A percentile compares a stretch with the other conserved stretches of the same genome.
These are phyloP conservation scores for Stromatinia cepivora DNA, from an alignment of 2,329 filamentous ascomycete genomes.

Conservation along the genomic window DNA sequence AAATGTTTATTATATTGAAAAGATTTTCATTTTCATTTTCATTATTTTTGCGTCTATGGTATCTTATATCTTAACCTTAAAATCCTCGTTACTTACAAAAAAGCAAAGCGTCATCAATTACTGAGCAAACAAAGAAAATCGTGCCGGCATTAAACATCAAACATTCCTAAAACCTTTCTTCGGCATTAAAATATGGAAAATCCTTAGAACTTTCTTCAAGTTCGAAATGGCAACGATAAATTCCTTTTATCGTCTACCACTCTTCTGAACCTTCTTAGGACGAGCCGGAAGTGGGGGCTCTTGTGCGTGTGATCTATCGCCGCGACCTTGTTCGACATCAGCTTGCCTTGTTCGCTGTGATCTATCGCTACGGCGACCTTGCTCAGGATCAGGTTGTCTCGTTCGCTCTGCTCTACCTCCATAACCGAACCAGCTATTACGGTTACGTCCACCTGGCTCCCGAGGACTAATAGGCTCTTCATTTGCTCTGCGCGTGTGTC, in stretches of 20 bases:
- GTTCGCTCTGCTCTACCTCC: slow-evolving; percentile 38
- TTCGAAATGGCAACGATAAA: not conserved
- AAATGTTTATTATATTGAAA: not conserved
- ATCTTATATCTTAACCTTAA: slow-evolving; percentile 6
- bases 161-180: not conserved
- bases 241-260: slow-evolving; percentile 12
- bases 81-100: slow-evolving; percentile 12
- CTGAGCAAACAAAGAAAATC: slow-evolving; percentile 20
- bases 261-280: slow-evolving; percentile 20
- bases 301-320: not conserved
- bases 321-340: slow-evolving; percentile 36
- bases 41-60: slow-evolving; percentile 17
- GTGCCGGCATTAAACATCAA: slow-evolving; percentile 3
- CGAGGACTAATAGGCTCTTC: slow-evolving; percentile 26
- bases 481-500: slow-evolving; percentile 31
- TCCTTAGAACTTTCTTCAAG: not conserved
- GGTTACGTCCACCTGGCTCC: slow-evolving; percentile 21
- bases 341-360: slow-evolving; percentile 38
- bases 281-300: slow-evolving; percentile 13
- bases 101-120: slow-evolving; percentile 15
- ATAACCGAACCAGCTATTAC: slow-evolving; percentile 40
- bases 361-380: slow-evolving; percentile 29
- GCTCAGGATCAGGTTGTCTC: slow-evolving; percentile 38
- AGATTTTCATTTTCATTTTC: not conserved
- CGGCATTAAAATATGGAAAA: not conserved